These are phyloP conservation scores for Brassica balearica DNA, from an alignment of 441 rosid species.

Conservation along the genomic window DNA sequence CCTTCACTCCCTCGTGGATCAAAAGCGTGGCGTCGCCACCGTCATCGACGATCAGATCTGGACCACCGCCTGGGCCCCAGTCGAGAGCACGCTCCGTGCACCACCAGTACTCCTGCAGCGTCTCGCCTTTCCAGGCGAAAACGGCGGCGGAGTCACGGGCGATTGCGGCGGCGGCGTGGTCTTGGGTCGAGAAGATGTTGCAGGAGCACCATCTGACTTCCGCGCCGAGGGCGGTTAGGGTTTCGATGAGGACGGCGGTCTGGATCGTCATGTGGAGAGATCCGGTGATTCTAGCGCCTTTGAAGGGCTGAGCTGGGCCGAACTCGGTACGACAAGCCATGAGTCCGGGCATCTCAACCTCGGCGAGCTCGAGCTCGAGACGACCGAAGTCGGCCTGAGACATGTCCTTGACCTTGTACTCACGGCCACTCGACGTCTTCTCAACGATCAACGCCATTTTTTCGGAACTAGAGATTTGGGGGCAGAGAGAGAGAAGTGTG, in stretches of 20 bases:
- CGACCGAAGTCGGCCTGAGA: conserved; percentile 11
- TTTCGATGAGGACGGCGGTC: conserved; percentile 5
- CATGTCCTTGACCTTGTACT: conserved; percentile 15
- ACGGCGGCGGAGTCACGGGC: conserved; percentile 5
- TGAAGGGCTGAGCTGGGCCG: conserved; percentile 6
- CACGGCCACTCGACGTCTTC: conserved; percentile 3
- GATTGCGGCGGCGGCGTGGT: conserved; percentile 4
- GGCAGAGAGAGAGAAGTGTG: conserved; percentile 31
- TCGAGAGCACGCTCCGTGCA: conserved; percentile 10
- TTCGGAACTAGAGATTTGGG: conserved; percentile 16
- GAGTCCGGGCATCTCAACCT: conserved; percentile 3
- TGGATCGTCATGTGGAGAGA: conserved; percentile 10
- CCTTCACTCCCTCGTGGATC: conserved; percentile 8
- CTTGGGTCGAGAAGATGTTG: conserved; percentile 7
- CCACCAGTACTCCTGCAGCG: conserved; percentile 10
- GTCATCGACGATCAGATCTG: conserved; percentile 4
- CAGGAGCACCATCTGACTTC: conserved; percentile 12
- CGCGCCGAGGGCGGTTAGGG: conserved; percentile 5
- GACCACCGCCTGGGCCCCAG: conserved; percentile 9
- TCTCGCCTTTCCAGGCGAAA: neutral
- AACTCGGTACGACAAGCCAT: conserved; percentile 8
- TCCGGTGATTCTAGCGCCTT: conserved; percentile 13
- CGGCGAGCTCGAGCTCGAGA: conserved; percentile 1
- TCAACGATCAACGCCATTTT: conserved; percentile 5
- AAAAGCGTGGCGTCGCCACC: conserved; percentile 8